Base-by-base conservation (phyloP, 1,284 basidiomycete species). In the Irpex sp. region DNA sequence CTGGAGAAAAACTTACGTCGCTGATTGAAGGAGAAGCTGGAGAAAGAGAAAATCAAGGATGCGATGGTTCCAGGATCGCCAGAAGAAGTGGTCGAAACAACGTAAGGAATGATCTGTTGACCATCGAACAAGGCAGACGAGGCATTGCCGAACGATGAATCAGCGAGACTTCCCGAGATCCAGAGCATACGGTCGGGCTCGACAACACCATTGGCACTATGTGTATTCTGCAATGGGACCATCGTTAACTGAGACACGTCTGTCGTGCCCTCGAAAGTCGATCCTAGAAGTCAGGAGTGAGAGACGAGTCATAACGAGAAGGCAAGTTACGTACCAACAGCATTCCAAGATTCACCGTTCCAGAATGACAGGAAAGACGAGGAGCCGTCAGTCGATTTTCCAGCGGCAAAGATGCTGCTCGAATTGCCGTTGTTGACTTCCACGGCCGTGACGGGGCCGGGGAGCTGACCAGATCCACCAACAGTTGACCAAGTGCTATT, bases 51-150 rank as follows among this genome's bases (percentile, higher is more conserved):
- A 82, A 97, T 94, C 51, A 98, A 78, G 15, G 89, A 87, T 4
- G 92, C 86, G 15, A 96, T 82, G 31, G 86, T 79, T 54, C 95
- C 96, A 2, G 89, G 73, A 4, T 82, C 78, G 19, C 96, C 96
- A 36, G 85, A 80, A 0, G 84, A 73, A 2, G 89, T 83, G 6
- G 87, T 81, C 5, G 94, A 85, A 19, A 89, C 79, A 54, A 98
- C 82, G 74, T 94, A 98, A 0, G 97, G 97, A 70, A 91, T 86
- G 76, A 94, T 91, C 2, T 75, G 82, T 65, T 87, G 77, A 2
- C 97, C 97, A 73, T 99, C 97, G 70, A 88, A 98, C 62, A 98
- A 79, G 4, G 92, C 93, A 5, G 92, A 86, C 1, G 94, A 94
- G 2, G 88, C 89, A 71, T 90, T 91, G 60, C 93, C 94, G 64